Evolutionary conservation across 805 yeast genomes (phyloP).

Genomic region (Diddensiella santjacobensis): DNA sequence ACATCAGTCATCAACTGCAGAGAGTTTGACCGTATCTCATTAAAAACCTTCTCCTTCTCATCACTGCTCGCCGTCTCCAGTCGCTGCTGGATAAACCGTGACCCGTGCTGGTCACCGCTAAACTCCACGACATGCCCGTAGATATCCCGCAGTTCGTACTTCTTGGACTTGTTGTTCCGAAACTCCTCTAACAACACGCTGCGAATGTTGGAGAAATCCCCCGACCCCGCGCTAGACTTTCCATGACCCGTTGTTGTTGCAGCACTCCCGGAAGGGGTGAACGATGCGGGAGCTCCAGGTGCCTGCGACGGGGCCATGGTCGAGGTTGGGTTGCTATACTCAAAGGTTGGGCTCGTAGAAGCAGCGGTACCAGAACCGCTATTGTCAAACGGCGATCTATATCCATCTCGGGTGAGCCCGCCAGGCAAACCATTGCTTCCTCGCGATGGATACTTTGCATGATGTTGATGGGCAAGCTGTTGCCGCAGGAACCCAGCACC

Average conservation of each 20-base stretch:
- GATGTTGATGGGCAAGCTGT: slow-evolving; percentile 6
- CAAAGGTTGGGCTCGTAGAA: background rate
- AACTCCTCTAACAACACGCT: slow-evolving; percentile 78
- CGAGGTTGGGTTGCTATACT: background rate
- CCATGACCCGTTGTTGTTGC: background rate
- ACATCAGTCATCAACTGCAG: slow-evolving; percentile 90
- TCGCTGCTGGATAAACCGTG: slow-evolving; percentile 91
- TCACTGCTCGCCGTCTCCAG: slow-evolving; percentile 58
- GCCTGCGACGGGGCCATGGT: background rate
- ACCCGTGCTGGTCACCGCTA: slow-evolving; percentile 94
- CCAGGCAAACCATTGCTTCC: slow-evolving; percentile 4
- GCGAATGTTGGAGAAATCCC: slow-evolving; percentile 7
- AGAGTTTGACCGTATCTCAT: slow-evolving; percentile 72
- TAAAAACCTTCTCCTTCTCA: slow-evolving; percentile 77
- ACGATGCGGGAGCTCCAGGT: background rate
- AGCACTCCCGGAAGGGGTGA: background rate
- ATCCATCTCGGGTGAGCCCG: slow-evolving; percentile 1
- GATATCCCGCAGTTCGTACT: slow-evolving; percentile 66
- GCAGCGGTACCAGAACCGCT: background rate
- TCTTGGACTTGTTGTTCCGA: slow-evolving; percentile 59
- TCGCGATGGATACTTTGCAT: slow-evolving; percentile 6
- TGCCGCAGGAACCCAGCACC: slow-evolving; percentile 7
- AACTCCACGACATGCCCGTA: slow-evolving; percentile 87
- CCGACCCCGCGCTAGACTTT: background rate
- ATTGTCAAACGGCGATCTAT: slow-evolving; percentile 2